These are phyloP conservation scores for Cornus suecica DNA, from an alignment of 148 eudicot genomes.

Conservation along the genomic window DNA sequence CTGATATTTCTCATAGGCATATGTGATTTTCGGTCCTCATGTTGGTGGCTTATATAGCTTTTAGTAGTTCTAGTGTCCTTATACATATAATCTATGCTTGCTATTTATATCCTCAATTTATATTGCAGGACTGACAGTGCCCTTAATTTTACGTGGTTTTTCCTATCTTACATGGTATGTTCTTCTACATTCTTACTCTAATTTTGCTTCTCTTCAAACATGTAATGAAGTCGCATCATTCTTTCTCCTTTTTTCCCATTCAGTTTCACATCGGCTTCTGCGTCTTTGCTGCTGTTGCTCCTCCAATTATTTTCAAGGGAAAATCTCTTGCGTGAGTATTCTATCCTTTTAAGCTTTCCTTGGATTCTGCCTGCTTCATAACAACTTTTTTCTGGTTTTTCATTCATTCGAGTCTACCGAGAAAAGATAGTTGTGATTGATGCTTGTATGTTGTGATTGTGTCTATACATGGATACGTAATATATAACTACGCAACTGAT, in stretches of 20 bases:
- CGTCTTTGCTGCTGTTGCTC: constrained; percentile 77
- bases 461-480: no score
- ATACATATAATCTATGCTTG: neutral
- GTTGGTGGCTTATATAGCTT: no score
- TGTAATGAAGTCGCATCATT: constrained; percentile 13
- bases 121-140: constrained; percentile 83
- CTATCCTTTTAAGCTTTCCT: neutral
- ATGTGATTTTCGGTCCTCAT: no score
- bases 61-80: no score
- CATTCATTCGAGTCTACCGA: neutral
- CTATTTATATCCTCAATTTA: neutral
- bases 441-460: no score
- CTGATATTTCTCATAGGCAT: no score
- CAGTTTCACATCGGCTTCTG: constrained; percentile 91
- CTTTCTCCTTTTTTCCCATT: constrained; percentile 14
- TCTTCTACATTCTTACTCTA: neutral
- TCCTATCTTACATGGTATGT: constrained; percentile 68
- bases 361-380: neutral
- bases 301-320: constrained; percentile 81
- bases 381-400: neutral
- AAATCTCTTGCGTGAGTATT: constrained; percentile 80
- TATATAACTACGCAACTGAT: constrained; percentile 10
- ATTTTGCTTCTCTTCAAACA: neutral
- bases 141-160: constrained; percentile 82
- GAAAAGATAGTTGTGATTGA: no score